phyloP scores from a whole-genome alignment of 139 green algal species.

The Penium margaritaceum region DNA sequence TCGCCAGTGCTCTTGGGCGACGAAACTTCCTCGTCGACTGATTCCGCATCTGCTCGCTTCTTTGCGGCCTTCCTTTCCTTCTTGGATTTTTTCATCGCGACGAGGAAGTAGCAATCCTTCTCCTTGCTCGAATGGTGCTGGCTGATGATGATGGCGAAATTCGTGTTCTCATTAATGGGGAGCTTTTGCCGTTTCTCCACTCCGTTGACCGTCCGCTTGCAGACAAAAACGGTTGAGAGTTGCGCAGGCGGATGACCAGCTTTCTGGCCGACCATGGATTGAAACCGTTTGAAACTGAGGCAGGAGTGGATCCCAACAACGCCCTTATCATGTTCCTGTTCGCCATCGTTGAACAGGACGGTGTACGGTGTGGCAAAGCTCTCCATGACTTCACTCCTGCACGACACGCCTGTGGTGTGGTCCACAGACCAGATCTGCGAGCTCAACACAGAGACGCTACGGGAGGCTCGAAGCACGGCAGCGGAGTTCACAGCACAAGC shows the following conservation, averaged over 20 bases:
- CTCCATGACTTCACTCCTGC: too few relatives aligned
- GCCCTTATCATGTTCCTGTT: constrained; percentile 9
- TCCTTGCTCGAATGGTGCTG: constrained; percentile 23
- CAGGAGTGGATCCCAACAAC: constrained; percentile 13
- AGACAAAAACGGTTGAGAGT: constrained; percentile 17
- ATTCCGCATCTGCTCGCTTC: too few relatives aligned
- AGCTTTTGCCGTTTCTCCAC: constrained; percentile 29
- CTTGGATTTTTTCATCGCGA: constrained; percentile 27
- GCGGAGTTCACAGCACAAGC: too few relatives aligned
- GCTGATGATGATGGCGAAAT: constrained; percentile 38
- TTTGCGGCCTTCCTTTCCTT: constrained; percentile 13
- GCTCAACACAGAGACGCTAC: too few relatives aligned
- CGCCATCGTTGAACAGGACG: constrained; percentile 22
- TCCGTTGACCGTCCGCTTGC: neutral
- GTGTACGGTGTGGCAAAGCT: constrained; percentile 31
- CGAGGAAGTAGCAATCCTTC: constrained; percentile 14
- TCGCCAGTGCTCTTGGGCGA: too few relatives aligned
- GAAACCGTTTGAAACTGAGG: constrained; percentile 33
- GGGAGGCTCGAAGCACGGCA: too few relatives aligned
- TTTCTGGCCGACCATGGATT: constrained; percentile 5
- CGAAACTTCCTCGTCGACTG: too few relatives aligned
- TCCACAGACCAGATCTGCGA: too few relatives aligned
- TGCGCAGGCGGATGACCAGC: neutral
- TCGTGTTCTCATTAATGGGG: constrained; percentile 35
- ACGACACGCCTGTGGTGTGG: too few relatives aligned